Percentiles rank a stretch among this genome's conserved stretches.
Conservation (phyloP, 805 yeast genomes). For the Saturnispora ahearnii region DNA sequence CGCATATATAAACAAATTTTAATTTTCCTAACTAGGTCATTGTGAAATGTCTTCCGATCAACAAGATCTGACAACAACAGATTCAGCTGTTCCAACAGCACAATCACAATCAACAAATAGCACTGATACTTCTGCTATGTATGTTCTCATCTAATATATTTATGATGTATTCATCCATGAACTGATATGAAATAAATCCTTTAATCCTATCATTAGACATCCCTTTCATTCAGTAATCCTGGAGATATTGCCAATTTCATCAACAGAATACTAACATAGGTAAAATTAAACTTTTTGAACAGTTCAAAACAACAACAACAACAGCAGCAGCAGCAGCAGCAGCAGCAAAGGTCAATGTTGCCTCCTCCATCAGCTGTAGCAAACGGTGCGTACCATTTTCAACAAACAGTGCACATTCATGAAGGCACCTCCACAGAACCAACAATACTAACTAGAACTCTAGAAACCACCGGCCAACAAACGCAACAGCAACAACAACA, state of each 20-base stretch:
- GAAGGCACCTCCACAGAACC: background rate
- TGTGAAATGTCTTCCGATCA: slow-evolving; percentile 1
- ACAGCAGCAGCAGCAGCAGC: slow-evolving; percentile 9
- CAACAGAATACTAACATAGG: background rate
- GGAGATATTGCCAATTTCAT: background rate
- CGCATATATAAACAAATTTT: background rate
- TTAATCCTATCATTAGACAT: background rate
- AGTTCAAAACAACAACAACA: background rate
- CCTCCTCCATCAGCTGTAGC: slow-evolving; percentile 14
- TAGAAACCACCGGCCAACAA: background rate
- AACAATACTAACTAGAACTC: background rate
- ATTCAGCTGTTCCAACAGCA: background rate
- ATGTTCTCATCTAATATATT: background rate
- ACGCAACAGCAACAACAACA: background rate
- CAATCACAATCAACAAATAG: background rate
- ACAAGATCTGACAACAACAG: background rate
- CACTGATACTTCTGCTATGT: background rate
- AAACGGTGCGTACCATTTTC: slow-evolving; percentile 10
- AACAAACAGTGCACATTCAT: slow-evolving; percentile 7
- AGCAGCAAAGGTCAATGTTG: slow-evolving; percentile 9
- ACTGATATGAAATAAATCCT: background rate
- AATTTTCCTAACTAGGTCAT: background rate
- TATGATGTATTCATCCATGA: background rate
- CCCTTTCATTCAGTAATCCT: background rate
- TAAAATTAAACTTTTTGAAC: too few relatives aligned